Evolutionary conservation across 1,284 basidiomycete genomes (phyloP).

Genomic region (Athelia psychrophila): DNA sequence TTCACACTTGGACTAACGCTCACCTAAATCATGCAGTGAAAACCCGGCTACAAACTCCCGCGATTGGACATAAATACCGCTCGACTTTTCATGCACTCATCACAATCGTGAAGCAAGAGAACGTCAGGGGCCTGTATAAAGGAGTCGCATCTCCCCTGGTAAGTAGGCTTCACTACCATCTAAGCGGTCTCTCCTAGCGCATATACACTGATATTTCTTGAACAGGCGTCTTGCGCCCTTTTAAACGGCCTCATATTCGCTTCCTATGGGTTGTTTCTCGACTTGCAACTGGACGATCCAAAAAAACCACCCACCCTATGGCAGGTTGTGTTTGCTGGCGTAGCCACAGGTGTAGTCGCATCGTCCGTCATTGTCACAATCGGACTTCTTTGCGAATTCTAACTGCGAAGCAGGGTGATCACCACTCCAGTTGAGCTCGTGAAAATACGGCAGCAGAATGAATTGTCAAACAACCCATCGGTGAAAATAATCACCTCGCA

Average conservation of each 20-base stretch:
- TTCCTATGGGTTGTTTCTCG: slow-evolving; percentile 69
- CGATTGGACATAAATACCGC: slow-evolving; percentile 49
- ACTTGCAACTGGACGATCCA: slow-evolving; percentile 46
- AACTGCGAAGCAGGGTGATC: slow-evolving; percentile 49
- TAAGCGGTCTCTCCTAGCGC: neutral
- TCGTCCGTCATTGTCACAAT: too few species aligned
- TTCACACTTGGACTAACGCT: neutral
- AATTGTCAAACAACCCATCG: slow-evolving; percentile 39
- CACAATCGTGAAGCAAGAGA: slow-evolving; percentile 68
- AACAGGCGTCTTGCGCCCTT: slow-evolving; percentile 62
- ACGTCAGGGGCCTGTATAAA: slow-evolving; percentile 64
- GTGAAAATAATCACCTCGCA: slow-evolving; percentile 48
- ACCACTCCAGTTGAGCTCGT: slow-evolving; percentile 83
- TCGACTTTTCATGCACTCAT: slow-evolving; percentile 60
- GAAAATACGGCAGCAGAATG: slow-evolving; percentile 81
- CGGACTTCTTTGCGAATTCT: slow-evolving; percentile 1
- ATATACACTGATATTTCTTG: neutral
- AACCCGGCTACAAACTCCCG: slow-evolving; percentile 70
- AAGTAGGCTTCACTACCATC: slow-evolving; percentile 16
- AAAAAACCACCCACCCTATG: slow-evolving; percentile 52
- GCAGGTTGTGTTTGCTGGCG: slow-evolving; percentile 76
- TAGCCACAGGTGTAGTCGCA: slow-evolving; percentile 72
- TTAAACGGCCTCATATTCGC: slow-evolving; percentile 78
- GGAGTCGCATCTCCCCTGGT: slow-evolving; percentile 74
- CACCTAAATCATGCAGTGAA: slow-evolving; percentile 49